Evolutionary conservation across 257 asterid species (phyloP).

Genomic region (Solanum tacnaense): DNA sequence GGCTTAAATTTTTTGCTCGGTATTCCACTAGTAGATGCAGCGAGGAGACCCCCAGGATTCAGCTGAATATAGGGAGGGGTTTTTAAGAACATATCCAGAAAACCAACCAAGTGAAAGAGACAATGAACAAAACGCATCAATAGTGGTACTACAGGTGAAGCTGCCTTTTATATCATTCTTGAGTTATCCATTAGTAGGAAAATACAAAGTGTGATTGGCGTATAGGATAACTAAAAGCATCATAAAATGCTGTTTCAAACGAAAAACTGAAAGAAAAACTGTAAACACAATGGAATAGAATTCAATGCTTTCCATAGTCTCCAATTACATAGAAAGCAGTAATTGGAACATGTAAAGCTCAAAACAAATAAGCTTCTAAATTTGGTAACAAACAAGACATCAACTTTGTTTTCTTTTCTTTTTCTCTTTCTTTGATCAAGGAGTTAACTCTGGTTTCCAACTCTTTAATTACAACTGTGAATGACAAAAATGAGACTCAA

Average conservation of each 20-base stretch:
- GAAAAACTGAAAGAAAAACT: not conserved
- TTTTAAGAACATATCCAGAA: not conserved
- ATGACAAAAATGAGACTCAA: not conserved
- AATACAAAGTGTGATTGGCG: not conserved
- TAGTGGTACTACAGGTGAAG: not conserved
- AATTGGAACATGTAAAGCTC: not conserved
- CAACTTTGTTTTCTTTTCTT: not conserved
- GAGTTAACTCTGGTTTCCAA: not conserved
- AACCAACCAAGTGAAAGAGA: not conserved
- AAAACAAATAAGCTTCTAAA: not conserved
- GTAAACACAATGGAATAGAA: not conserved
- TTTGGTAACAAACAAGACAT: not conserved
- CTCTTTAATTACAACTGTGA: not conserved
- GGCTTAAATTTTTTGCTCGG: conserved; percentile 7
- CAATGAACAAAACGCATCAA: not conserved
- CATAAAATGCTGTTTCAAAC: not conserved
- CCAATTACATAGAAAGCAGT: not conserved
- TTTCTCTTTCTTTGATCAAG: not conserved
- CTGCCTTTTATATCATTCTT: not conserved
- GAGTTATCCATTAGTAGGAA: not conserved
- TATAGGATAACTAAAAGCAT: not conserved
- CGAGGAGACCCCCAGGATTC: conserved; percentile 17
- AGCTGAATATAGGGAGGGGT: conserved; percentile 26
- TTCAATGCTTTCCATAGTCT: not conserved
- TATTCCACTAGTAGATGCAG: conserved; percentile 12